A percentile compares a stretch with the other conserved stretches of the same genome.
Conservation (phyloP, 441 rosid genomes). For the Erodium moschatum region DNA sequence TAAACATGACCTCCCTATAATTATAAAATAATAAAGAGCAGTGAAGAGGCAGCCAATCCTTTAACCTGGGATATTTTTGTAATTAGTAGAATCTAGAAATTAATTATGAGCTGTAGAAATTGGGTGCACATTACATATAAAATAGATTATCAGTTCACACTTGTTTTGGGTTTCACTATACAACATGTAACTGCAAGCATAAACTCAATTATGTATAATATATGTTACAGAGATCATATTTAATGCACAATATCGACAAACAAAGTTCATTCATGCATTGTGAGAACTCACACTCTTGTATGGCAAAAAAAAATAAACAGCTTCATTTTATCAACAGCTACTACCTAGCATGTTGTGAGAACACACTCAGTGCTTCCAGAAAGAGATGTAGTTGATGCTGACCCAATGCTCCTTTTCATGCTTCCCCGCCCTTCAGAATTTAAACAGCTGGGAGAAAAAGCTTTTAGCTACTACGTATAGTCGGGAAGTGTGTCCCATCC, state of each 20-base stretch:
- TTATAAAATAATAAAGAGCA: neutral
- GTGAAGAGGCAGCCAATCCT: neutral
- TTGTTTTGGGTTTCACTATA: neutral
- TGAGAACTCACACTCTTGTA: neutral
- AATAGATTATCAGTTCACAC: neutral
- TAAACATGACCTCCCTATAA: neutral
- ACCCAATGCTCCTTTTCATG: neutral
- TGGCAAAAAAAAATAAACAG: neutral
- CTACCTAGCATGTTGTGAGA: neutral
- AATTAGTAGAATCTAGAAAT: conserved; percentile 1
- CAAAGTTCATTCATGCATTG: neutral
- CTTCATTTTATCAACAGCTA: neutral
- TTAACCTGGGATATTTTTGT: neutral
- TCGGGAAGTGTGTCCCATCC: conserved; percentile 48
- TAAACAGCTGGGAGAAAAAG: conserved; percentile 6
- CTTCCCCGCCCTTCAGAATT: neutral
- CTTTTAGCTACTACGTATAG: conserved; percentile 35
- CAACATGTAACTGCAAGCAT: neutral
- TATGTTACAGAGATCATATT: neutral
- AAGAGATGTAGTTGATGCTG: neutral
- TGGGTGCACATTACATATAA: neutral
- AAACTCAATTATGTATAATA: neutral
- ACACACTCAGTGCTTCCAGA: neutral
- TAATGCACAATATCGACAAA: neutral
- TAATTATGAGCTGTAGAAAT: neutral